Evolutionary conservation across 768 basidiomycete species (phyloP), one percentile per base, ranked within the genome.

Genomic region (Suillus ampliporus): DNA sequence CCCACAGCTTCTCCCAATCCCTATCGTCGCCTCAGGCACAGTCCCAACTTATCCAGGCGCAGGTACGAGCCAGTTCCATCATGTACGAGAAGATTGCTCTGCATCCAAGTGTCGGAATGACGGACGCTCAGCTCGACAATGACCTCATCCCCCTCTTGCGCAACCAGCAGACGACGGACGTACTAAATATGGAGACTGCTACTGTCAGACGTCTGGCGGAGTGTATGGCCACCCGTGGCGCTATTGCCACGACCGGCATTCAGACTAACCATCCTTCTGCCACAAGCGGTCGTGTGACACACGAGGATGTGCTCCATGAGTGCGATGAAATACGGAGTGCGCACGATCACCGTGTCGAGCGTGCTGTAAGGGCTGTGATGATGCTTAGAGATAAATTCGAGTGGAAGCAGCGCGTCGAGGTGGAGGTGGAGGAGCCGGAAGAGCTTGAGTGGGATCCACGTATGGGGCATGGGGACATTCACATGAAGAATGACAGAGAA

Each of bases 301-400:
- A 89, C 67, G 84, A 87, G 46, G 89, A 90, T 50, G 89, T 91
- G 5, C 69, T 91, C 21, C 72, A 73, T 23, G 91, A 91, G 69
- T 91, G 89, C 68, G 82, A 79, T 1, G 83, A 86, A 64, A 87
- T 94, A 46, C 80, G 86, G 23, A 78, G 78, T 10, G 90, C 86
- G 26, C 92, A 95, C 67, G 92, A 95, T 73, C 80, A 78, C 51
- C 83, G 91, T 6, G 89, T 89, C 3, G 91, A 92, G 63, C 82
- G 92, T 13, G 92, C 92, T 0, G 83, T 89, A n/a, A 80, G 88
- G 47, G 92, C 93, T 0, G 92, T 95, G 11, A 81, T 80, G 43
- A 88, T 94, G 84, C 77, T 94, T 9, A 78, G 84, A 62, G 92
- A 94, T 61, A 89, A 86, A 73, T 94, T 89, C 71, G 91, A 94